These are phyloP conservation scores for Daldinia decipiens DNA, from an alignment of 495 filamentous ascomycete genomes.

Conservation along the genomic window DNA sequence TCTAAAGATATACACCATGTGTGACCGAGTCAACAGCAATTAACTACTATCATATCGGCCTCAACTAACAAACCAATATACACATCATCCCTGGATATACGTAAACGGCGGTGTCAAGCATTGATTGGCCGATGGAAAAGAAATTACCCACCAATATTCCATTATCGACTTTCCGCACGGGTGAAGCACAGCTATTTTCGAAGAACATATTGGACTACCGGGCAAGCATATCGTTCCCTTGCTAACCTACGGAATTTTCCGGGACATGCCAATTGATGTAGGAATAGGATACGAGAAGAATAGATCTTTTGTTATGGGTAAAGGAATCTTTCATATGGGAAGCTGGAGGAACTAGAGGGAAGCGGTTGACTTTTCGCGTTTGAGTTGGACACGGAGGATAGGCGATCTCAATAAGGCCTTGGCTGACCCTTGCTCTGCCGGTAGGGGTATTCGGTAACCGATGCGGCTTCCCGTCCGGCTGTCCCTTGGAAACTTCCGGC, in stretches of 20 bases:
- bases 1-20: slow-evolving; percentile 28
- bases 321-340: not conserved
- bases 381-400: not conserved
- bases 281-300: not conserved
- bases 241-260: not conserved
- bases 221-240: slow-evolving; percentile 7
- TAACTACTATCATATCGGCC: not conserved
- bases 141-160: slow-evolving; percentile 14
- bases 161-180: slow-evolving; percentile 20
- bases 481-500: not conserved
- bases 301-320: not conserved
- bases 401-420: not conserved
- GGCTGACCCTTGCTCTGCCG: slow-evolving; percentile 4
- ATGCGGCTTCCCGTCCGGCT: slow-evolving; percentile 11
- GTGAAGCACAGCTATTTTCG: slow-evolving; percentile 12
- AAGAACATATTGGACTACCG: slow-evolving; percentile 3
- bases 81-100: slow-evolving; percentile 2
- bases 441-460: slow-evolving; percentile 6
- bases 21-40: not conserved
- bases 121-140: not conserved
- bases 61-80: slow-evolving; percentile 6
- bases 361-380: slow-evolving; percentile 6
- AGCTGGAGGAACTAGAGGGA: not conserved
- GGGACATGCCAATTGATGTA: slow-evolving; percentile 11
- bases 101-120: not conserved